Conservation (phyloP, 2,329 filamentous ascomycete genomes). For the Aspergillus clavatus region DNA sequence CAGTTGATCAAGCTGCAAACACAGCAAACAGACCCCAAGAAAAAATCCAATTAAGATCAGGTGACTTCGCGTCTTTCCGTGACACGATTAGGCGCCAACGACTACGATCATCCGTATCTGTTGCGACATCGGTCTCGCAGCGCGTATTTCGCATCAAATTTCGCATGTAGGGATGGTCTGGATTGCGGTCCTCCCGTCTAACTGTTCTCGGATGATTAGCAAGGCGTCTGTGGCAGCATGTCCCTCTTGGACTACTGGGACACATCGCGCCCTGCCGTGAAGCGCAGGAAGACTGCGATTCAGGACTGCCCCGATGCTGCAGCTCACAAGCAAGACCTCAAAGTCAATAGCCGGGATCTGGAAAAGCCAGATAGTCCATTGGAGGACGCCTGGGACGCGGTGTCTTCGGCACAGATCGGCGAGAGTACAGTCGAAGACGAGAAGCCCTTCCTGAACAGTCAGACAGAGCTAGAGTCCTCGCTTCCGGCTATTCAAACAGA, state of each 20-base stretch:
- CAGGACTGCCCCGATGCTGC: background rate
- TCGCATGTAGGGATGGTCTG: background rate
- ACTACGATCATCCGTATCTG: background rate
- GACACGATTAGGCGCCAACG: conserved; percentile 1
- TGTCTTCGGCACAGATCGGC: background rate
- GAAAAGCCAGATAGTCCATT: conserved; percentile 23
- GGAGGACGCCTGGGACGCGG: conserved; percentile 33
- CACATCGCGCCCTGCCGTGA: conserved; percentile 25
- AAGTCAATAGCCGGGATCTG: conserved; percentile 1
- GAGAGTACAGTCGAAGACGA: background rate
- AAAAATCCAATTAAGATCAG: conserved; percentile 8
- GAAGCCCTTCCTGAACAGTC: conserved; percentile 28
- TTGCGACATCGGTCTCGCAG: background rate
- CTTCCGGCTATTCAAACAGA: conserved; percentile 64
- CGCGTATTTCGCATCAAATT: background rate
- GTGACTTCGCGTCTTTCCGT: conserved; percentile 12
- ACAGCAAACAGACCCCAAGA: conserved; percentile 12
- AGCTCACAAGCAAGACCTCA: conserved; percentile 7
- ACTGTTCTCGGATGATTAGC: background rate
- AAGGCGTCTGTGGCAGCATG: conserved; percentile 23
- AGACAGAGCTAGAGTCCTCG: conserved; percentile 67
- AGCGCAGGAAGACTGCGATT: conserved; percentile 28
- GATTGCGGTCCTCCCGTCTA: background rate
- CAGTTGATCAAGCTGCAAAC: conserved; percentile 10
- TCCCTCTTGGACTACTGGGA: conserved; percentile 36